Evolutionary conservation across 1,284 basidiomycete genomes (phyloP).

Genomic region (Sphaerobolus stellatus): DNA sequence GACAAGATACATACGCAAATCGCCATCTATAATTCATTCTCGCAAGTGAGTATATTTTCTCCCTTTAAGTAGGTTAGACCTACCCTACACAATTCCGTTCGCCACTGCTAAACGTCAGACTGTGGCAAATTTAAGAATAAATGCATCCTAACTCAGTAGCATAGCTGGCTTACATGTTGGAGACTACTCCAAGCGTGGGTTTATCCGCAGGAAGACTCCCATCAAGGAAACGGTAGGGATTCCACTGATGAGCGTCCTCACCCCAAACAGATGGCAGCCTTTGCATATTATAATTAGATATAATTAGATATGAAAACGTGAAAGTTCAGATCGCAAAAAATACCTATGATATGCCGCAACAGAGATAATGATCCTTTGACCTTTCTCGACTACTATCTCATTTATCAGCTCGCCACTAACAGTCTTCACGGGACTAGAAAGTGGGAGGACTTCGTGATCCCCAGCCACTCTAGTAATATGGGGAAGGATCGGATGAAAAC

Average conservation of each 20-base stretch:
- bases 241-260: conserved; percentile 10
- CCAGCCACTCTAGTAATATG: conserved; percentile 14
- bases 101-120: conserved; percentile 14
- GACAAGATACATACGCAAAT: not conserved
- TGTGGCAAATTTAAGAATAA: too few relatives aligned
- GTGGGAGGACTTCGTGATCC: conserved; percentile 19
- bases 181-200: conserved; percentile 21
- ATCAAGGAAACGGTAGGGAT: conserved; percentile 16
- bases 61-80: too few relatives aligned
- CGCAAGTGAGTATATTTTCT: too few relatives aligned
- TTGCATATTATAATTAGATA: conserved; percentile 15
- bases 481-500: conserved; percentile 12
- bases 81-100: conserved; percentile 25
- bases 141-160: too few relatives aligned
- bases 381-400: not conserved
- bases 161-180: conserved; percentile 27
- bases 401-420: not conserved
- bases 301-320: not conserved
- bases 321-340: too few relatives aligned
- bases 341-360: conserved; percentile 20
- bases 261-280: conserved; percentile 12
- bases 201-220: conserved; percentile 10
- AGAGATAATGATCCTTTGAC: conserved; percentile 27
- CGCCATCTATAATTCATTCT: not conserved
- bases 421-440: not conserved